These are phyloP conservation scores for Lactarius hengduanensis DNA, from an alignment of 768 basidiomycete species.

Conservation along the genomic window DNA sequence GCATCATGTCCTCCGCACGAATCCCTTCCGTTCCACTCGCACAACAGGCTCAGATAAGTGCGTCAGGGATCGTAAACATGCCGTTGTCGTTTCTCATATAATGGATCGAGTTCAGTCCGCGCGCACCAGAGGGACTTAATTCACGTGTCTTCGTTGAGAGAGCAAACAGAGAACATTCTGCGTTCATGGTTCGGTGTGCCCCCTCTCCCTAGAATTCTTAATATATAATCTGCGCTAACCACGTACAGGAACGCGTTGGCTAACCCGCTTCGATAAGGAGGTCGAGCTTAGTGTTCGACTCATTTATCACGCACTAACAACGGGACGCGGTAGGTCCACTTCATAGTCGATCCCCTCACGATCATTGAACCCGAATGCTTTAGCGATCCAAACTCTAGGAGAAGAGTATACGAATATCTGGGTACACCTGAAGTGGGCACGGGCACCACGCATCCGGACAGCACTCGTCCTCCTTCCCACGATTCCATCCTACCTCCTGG, in stretches of 20 bases:
- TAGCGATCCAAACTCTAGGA: slow-evolving; percentile 81
- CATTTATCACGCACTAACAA: slow-evolving; percentile 71
- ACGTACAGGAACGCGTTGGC: slow-evolving; percentile 69
- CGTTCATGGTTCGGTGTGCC: slow-evolving; percentile 73
- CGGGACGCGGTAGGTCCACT: slow-evolving; percentile 59
- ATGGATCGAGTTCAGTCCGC: slow-evolving; percentile 53
- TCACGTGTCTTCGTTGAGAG: slow-evolving; percentile 70
- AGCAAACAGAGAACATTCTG: slow-evolving; percentile 71
- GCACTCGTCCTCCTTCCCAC: slow-evolving; percentile 64
- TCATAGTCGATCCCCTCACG: slow-evolving; percentile 8
- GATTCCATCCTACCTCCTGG: slow-evolving; percentile 60
- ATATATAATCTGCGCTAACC: slow-evolving; percentile 13
- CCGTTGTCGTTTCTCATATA: slow-evolving; percentile 13
- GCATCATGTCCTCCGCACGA: slow-evolving; percentile 13
- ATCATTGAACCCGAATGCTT: slow-evolving; percentile 19
- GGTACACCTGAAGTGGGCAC: slow-evolving; percentile 45
- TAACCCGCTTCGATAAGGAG: slow-evolving; percentile 79
- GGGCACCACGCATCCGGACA: slow-evolving; percentile 46
- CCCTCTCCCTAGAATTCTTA: slow-evolving; percentile 3
- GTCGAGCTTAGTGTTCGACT: slow-evolving; percentile 67
- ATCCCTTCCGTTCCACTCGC: slow-evolving; percentile 59
- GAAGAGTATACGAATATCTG: slow-evolving; percentile 89
- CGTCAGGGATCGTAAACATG: slow-evolving; percentile 34
- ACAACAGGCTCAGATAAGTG: slow-evolving; percentile 86
- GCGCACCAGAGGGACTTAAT: slow-evolving; percentile 83